Evolutionary conservation across 352 stramenopile species (phyloP).

Genomic region (Phytopythium delawarense): DNA sequence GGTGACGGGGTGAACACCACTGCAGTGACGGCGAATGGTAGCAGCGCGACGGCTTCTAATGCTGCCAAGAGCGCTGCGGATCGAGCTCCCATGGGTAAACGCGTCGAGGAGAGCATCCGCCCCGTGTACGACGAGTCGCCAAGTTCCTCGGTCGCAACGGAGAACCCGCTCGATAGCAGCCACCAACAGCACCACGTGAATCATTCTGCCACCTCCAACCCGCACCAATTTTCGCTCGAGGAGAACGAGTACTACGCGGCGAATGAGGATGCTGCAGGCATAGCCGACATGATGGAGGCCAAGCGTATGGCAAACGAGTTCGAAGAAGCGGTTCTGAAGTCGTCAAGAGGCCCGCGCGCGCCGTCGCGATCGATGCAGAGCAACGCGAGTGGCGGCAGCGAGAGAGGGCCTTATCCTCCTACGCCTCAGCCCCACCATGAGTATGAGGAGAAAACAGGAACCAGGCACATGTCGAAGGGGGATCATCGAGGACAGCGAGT

Average conservation of each 20-base stretch:
- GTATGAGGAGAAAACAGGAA: background rate
- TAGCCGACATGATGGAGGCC: conserved; percentile 58
- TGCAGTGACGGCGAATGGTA: conserved; percentile 8
- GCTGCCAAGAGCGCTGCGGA: conserved; percentile 5
- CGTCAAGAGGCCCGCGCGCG: background rate
- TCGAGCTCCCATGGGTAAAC: background rate
- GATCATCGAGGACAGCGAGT: background rate
- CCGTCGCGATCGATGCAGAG: conserved; percentile 6
- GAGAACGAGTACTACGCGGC: conserved; percentile 56
- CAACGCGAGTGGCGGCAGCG: conserved; percentile 22
- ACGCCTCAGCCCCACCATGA: background rate
- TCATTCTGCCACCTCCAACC: background rate
- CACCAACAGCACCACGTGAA: background rate
- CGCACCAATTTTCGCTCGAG: conserved; percentile 37
- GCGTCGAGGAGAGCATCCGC: conserved; percentile 13
- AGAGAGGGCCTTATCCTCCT: background rate
- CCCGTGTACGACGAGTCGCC: conserved; percentile 42
- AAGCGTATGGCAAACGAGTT: conserved; percentile 69
- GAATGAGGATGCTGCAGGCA: conserved; percentile 40
- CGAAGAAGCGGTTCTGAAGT: conserved; percentile 35
- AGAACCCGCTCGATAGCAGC: conserved; percentile 12
- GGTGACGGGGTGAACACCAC: conserved; percentile 11
- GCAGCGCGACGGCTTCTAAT: conserved; percentile 7
- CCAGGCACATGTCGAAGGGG: background rate
- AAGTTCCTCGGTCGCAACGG: conserved; percentile 2